Conservation (phyloP, 176 grass and related monocot species). For the Bromus sterilis region DNA sequence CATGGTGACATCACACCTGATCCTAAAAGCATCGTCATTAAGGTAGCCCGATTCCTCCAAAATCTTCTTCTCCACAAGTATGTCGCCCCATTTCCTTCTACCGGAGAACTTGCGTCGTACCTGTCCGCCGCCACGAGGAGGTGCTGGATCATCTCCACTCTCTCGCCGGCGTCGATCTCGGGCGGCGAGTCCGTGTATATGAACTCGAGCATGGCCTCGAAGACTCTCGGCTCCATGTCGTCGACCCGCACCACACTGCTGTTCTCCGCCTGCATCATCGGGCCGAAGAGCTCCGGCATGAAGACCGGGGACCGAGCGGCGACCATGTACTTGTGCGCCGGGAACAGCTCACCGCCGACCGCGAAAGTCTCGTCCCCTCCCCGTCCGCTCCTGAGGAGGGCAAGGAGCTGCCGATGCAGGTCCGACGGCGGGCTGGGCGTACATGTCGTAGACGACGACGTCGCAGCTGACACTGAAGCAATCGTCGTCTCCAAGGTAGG, state of each 20-base stretch:
- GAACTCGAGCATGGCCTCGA: background rate
- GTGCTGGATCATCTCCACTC: background rate
- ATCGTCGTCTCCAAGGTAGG: background rate
- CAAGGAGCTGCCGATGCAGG: background rate
- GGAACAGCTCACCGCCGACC: background rate
- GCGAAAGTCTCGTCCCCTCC: background rate
- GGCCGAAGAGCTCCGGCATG: background rate
- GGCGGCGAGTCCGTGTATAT: background rate
- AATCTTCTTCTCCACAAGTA: background rate
- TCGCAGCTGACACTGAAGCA: background rate
- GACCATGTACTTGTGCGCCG: background rate
- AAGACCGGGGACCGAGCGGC: background rate
- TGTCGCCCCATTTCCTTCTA: background rate
- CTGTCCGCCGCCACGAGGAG: background rate
- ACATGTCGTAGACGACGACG: background rate
- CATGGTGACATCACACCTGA: background rate
- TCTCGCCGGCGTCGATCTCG: background rate
- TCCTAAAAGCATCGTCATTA: background rate
- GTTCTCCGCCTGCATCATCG: background rate
- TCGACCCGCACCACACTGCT: background rate
- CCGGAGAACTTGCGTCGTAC: background rate
- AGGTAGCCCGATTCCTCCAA: background rate
- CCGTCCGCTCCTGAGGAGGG: background rate
- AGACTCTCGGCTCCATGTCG: background rate
- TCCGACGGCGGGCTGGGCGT: background rate